These are phyloP conservation scores for Pythium pyrilobum DNA, from an alignment of 352 stramenopile species.

Conservation along the genomic window DNA sequence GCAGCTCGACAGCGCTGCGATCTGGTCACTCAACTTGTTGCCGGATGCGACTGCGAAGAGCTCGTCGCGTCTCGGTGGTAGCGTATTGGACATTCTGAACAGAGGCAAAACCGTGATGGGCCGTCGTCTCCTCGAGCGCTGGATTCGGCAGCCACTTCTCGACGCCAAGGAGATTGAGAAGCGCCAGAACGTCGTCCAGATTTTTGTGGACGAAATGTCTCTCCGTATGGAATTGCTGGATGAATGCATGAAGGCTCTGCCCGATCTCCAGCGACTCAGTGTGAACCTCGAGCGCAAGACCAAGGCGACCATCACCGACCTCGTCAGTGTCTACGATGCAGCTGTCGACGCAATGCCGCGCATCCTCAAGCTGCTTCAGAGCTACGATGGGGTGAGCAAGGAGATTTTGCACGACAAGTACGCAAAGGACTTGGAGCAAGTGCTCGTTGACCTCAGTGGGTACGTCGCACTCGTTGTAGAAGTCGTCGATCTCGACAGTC, in stretches of 20 bases:
- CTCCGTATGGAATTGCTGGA: conserved; percentile 86
- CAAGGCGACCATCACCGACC: conserved; percentile 66
- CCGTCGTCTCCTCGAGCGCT: conserved; percentile 90
- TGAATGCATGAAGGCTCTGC: conserved; percentile 83
- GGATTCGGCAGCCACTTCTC: conserved; percentile 95
- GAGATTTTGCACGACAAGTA: conserved; percentile 46
- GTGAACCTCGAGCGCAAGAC: conserved; percentile 66
- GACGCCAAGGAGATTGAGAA: conserved; percentile 80
- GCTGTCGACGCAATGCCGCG: conserved; percentile 63
- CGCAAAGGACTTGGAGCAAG: conserved; percentile 39
- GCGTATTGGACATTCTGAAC: conserved; percentile 93
- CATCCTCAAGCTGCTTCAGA: conserved; percentile 46
- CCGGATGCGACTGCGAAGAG: conserved; percentile 57
- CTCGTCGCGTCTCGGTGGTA: conserved; percentile 52
- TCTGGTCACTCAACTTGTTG: conserved; percentile 91
- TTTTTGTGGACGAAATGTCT: conserved; percentile 88
- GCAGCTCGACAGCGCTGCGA: conserved; percentile 90
- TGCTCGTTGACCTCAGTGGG: conserved; percentile 53
- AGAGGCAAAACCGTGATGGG: conserved; percentile 94
- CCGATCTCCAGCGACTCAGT: conserved; percentile 70
- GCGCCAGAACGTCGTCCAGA: conserved; percentile 90
- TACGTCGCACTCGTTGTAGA: conserved; percentile 76
- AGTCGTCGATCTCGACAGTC: conserved; percentile 79
- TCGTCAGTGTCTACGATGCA: conserved; percentile 82
- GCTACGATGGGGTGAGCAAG: conserved; percentile 34